Evolutionary conservation across 805 yeast genomes (phyloP), one percentile per base, ranked within the genome.

Genomic region (Scheffersomyces ergatensis): DNA sequence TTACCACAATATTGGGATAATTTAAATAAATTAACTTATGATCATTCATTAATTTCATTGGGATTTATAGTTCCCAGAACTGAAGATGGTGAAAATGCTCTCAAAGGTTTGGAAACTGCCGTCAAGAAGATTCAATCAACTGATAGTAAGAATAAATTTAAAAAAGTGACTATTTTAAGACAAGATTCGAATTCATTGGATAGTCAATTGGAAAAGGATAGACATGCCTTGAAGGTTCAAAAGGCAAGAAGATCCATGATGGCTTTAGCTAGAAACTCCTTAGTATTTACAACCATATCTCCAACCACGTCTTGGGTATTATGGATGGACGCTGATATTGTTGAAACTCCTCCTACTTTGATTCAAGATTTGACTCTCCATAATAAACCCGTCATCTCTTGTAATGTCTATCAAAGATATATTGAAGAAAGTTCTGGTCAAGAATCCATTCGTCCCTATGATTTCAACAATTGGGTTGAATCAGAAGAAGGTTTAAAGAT

Each of bases 321-420:
- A 38, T 93, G 99, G 99, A 70, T 93, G 50, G 99, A 93, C 63
- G 83, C 96, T 2, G 99, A 93, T 64, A 83, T 93, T 33, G 77
- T 90, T 25, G 99, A 93, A 64, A 79, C 96, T 4, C 96, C 97
- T 14, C 65, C 77, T 12, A 79, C 85, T 14, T 67, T 93, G 53
- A 78, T 93, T 47, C 95, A 93, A 67, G 98, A 92, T 58, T 66
- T 93, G 76, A 82, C 92, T 14, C 57, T 74, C 9, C 97, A 89
- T 63, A 80, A 92, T 62, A 88, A 85, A 61, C 89, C 96, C 3
- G 85, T 93, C 9, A 63, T 93, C 21, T 85, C 93, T 2, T 97
- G 98, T 17, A 93, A 93, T 63, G 95, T 95, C 51, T 93, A 80
- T 65, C 99, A 93, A 71, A 72, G 95, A 53, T 90, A 67, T 62